phyloP scores from a whole-genome alignment of 352 stramenopile genomes.

The Phytopythium delawarense region DNA sequence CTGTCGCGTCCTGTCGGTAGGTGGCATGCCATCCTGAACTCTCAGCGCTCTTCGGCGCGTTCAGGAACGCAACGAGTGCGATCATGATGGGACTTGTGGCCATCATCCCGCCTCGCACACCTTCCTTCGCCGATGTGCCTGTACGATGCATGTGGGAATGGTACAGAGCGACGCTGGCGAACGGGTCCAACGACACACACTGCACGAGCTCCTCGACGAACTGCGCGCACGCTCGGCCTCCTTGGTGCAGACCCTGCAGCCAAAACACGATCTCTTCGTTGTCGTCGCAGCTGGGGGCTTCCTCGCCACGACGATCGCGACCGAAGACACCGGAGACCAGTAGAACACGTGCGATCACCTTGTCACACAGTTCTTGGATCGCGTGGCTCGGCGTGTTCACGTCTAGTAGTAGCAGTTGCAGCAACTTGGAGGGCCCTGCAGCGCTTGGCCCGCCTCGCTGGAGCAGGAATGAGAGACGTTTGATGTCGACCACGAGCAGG shows the following conservation, averaged over 20 bases:
- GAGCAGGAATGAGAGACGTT: constrained; percentile 56
- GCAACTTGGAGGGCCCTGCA: constrained; percentile 41
- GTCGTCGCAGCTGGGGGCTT: background rate
- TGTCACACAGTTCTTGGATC: constrained; percentile 34
- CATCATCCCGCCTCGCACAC: constrained; percentile 8
- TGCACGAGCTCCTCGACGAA: constrained; percentile 48
- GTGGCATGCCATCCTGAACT: constrained; percentile 1
- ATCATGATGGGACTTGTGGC: constrained; percentile 40
- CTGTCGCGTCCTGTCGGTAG: constrained; percentile 20
- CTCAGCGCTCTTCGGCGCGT: constrained; percentile 5
- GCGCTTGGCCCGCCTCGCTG: constrained; percentile 13
- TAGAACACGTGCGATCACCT: constrained; percentile 56
- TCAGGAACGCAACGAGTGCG: constrained; percentile 47
- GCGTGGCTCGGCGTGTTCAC: constrained; percentile 29
- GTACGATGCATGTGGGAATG: background rate
- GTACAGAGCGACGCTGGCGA: constrained; percentile 10
- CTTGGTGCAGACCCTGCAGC: constrained; percentile 50
- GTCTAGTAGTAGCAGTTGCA: constrained; percentile 61
- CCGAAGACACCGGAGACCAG: constrained; percentile 57
- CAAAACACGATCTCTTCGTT: constrained; percentile 59
- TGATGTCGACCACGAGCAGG: constrained; percentile 50
- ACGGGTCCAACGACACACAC: constrained; percentile 39
- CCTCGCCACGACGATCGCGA: background rate
- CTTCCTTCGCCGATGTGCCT: background rate
- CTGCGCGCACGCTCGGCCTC: constrained; percentile 27